phyloP scores from a whole-genome alignment of 805 yeast genomes.

The Cyberlindnera sargentensis region DNA sequence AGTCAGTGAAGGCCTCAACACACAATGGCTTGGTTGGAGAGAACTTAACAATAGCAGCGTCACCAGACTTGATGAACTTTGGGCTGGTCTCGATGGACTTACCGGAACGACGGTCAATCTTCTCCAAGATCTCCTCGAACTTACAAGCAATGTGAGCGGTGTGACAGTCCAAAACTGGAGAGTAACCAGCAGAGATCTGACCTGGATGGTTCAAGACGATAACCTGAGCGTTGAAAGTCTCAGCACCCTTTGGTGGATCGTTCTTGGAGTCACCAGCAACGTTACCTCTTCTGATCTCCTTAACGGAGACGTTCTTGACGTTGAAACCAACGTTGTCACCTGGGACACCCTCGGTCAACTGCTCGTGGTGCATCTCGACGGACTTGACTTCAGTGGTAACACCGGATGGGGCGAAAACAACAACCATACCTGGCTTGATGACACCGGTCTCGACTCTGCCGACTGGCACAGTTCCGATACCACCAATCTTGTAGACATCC shows the following conservation, averaged over 20 bases:
- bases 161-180: slow-evolving; percentile 90
- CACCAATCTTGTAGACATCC: slow-evolving; percentile 93
- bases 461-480: slow-evolving; percentile 93
- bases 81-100: slow-evolving; percentile 87
- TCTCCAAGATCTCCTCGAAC: slow-evolving; percentile 73
- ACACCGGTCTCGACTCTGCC: slow-evolving; percentile 94
- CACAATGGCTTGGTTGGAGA: slow-evolving; percentile 33
- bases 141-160: slow-evolving; percentile 92
- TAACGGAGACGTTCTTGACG: slow-evolving; percentile 89
- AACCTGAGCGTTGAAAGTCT: slow-evolving; percentile 83
- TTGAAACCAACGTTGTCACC: slow-evolving; percentile 92
- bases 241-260: slow-evolving; percentile 82
- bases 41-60: slow-evolving; percentile 73
- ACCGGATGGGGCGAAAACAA: slow-evolving; percentile 87
- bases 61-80: slow-evolving; percentile 50
- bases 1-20: slow-evolving; percentile 91
- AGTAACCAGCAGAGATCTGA: slow-evolving; percentile 88
- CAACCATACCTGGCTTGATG: slow-evolving; percentile 90
- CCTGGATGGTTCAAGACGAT: slow-evolving; percentile 79
- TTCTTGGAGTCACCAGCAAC: slow-evolving; percentile 91
- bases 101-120: slow-evolving; percentile 95
- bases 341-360: slow-evolving; percentile 74
- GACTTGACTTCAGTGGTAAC: slow-evolving; percentile 90
- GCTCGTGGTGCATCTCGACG: slow-evolving; percentile 93
- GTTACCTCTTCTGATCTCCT: slow-evolving; percentile 92